Evolutionary conservation across 2,329 filamentous ascomycete species (phyloP), one percentile per base, ranked within the genome.

Genomic region (Fusarium tuaranense): DNA sequence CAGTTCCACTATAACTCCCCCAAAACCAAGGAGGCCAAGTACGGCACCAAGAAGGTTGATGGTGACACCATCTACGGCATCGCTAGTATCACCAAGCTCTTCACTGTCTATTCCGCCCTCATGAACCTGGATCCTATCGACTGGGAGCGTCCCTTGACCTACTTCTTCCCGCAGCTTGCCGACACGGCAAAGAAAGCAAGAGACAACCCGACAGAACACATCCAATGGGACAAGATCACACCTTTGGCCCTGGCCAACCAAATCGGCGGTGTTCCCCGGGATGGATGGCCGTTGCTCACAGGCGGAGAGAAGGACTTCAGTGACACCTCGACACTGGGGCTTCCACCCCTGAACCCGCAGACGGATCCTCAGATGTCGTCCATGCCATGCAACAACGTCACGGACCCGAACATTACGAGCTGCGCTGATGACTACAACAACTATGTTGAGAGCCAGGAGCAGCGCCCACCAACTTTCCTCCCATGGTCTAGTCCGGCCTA

Each of bases 21-120:
- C 10, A n/a, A 44, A 7, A 39, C 59, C 7, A 59, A 67, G n/a
- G 58, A 48, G 9, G 58, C 64, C 13, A 57, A 68, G 5, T 48
- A 48, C 16, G 71, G 77, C 48, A 63, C 68, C 3, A 63, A 58
- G 10, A 76, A 75, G 2, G 79, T 87, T 5, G 80, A 84, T 36
- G 80, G 80, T 9, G 78, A 87, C 66, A 85, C 82, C 0, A 80
- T 87, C 3, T 86, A 85, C 71, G 82, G 85, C 12, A 78, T 86
- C 18, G 84, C 81, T 1, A 86, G 84, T 58, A 63, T 84, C 32
- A 85, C 84, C 2, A 87, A 87, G 68, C 66, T 86, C 20, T 83
- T 83, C 72, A 85, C 85, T 0, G 80, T 84, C 20, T 80, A 83
- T 25, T 53, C 82, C 0, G 78, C 83, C 14, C 70, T 85, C 20